Evolutionary conservation across 345 rosid genomes (phyloP), one percentile per base, ranked within the genome.

Genomic region (Syzygium grande): DNA sequence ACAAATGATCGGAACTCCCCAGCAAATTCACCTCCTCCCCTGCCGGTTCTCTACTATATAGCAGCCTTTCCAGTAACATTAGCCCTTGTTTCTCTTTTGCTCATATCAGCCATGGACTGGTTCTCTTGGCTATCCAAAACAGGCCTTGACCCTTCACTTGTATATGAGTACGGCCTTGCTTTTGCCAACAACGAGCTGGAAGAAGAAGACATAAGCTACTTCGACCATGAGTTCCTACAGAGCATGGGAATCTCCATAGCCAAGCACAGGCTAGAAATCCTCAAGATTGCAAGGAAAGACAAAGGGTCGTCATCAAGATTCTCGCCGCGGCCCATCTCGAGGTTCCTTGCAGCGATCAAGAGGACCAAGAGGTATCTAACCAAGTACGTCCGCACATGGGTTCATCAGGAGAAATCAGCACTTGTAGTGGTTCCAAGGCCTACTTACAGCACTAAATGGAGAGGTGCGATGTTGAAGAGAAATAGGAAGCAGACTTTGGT

Each of bases 221-320:
- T 98, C 91, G 94, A 95, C 93, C 99, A 98, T 87, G 98, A 96
- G 85, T 96, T 96, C 90, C 99, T 97, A 54, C 99, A 94, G 58
- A 97, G 99, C 98, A 95, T 97, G 95, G 99, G 99, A 27, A 93
- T 97, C 85, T 95, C 98, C 23, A 93, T 97, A 85, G 99, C 99
- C 88, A 97, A 96, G 86, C 99, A 96, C 88, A 94, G 99, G 84
- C 96, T 97, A 16, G 98, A 97, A 92, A 97, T 97, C 89, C 93
- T 97, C 84, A 96, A 96, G 93, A 95, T 96, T 10, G 98, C 96
- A 52, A 91, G 95, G 6, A 89, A 90, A 51, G 92, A 92, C 65
- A 19, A 90, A 87, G 25, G 89, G 83, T 79, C 90, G 22, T 38
- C 49, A 41, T 73, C 83, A 11, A 52, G 84, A 41, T 85, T 59